Evolutionary conservation across 225 moss, liverwort and hornwort species (phyloP), one percentile per base, ranked within the genome.

Genomic region (Bryoerythrophyllum caledonicum): DNA sequence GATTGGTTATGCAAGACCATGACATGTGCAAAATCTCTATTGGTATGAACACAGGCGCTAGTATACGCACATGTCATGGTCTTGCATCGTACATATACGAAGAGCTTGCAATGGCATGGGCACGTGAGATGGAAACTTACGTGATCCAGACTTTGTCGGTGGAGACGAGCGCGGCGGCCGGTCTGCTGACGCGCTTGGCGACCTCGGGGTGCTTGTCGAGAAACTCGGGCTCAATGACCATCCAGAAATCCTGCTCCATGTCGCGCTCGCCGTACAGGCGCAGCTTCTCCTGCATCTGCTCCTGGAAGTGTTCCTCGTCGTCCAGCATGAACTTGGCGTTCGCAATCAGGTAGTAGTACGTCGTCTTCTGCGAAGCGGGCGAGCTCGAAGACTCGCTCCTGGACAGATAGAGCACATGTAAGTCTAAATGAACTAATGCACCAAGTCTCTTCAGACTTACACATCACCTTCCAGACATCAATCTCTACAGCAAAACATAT

Each of bases 111-210:
- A 26, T 53, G 11, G 26, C 27, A 59, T n/a, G 46, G 11, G 28
- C 25, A 54, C 8, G 38, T 43, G 53, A 43, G 32, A 26, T 1
- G 7, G 8, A 57, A 66, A 86, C 91, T 63, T 76, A 94, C 97
- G 94, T 94, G 76, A 99, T 99, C 97, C 97, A 99, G 35, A 91
- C 90, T 63, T 90, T 80, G 75, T 99, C 97, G 16, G 97, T 99
- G 54, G 97, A 99, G 56, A 99, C 86, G 19, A 99, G 91, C 4
- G 97, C 97, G 44, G 78, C 94, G 16, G 91, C 85, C 4, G 97
- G 97, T 81, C 91, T 84, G 70, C 82, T 84, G 44, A 99, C 74
- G 53, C 90, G 91, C 63, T 83, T 86, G 27, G 87, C 86, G 35
- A 93, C 74, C 38, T 99, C 93, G 2, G 97, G 97, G 55, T 85